Percentiles rank a stretch among this genome's conserved stretches.
phyloP scores from a whole-genome alignment of 257 asterid genomes.

The Jacaranda copaia region DNA sequence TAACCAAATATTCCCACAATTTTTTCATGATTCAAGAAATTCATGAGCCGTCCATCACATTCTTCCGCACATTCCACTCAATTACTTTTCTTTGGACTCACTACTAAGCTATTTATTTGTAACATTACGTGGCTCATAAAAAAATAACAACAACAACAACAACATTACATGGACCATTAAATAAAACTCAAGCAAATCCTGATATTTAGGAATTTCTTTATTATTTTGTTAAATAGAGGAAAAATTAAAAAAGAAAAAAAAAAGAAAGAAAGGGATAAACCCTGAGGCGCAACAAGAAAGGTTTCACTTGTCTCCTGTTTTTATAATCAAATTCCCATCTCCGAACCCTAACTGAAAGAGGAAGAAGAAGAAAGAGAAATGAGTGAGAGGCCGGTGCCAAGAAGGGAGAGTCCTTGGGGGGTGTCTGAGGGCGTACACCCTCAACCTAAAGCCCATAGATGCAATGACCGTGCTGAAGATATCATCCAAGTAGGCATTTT shows the following conservation, averaged over 20 bases:
- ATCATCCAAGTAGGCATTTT: constrained; percentile 65
- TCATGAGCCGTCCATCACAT: no score
- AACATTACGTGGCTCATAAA: no score
- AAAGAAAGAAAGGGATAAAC: not conserved
- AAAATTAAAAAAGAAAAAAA: not conserved
- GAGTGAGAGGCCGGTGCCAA: constrained; percentile 93
- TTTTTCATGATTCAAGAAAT: no score
- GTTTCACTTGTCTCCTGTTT: not conserved
- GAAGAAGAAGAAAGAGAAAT: constrained; percentile 44
- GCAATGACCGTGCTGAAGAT: constrained; percentile 98
- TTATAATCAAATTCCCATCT: constrained; percentile 12
- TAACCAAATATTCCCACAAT: no score
- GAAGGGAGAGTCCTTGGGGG: constrained; percentile 99
- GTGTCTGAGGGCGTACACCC: constrained; percentile 65
- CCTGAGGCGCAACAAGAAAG: not conserved
- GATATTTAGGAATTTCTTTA: no score
- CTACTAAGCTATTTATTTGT: no score
- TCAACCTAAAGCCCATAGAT: constrained; percentile 84
- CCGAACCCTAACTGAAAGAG: constrained; percentile 33
- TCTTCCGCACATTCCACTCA: no score
- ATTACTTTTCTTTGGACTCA: no score
- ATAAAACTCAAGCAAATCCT: no score
- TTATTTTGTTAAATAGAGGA: not conserved
- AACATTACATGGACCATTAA: no score
- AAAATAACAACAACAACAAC: no score